A percentile compares a stretch with the other conserved stretches of the same genome.
These are phyloP conservation scores for Cutaneotrichosporon cyanovorans DNA, from an alignment of 1,284 basidiomycete genomes.

Conservation along the genomic window DNA sequence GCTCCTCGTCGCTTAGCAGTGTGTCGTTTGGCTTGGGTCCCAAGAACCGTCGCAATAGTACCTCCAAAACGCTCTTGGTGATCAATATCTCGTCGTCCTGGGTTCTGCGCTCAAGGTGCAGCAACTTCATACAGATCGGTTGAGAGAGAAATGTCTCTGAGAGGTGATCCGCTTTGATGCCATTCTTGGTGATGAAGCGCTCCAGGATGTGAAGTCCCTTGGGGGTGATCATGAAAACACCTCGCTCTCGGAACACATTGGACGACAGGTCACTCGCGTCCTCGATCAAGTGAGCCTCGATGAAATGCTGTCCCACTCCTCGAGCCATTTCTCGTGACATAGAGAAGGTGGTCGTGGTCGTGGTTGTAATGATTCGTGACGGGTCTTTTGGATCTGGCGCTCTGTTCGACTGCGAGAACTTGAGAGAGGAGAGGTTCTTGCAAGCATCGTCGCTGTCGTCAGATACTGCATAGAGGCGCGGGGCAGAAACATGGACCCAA, in stretches of 20 bases:
- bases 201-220: slow-evolving; percentile 98
- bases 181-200: slow-evolving; percentile 98
- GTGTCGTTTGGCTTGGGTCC: slow-evolving; percentile 58
- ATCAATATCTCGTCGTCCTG: slow-evolving; percentile 97
- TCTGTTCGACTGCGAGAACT: slow-evolving; percentile 98
- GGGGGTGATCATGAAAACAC: slow-evolving; percentile 89
- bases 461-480: neutral
- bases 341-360: slow-evolving; percentile 97
- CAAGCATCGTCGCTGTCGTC: slow-evolving; percentile 79
- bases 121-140: slow-evolving; percentile 94
- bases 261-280: slow-evolving; percentile 85
- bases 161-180: slow-evolving; percentile 84
- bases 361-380: slow-evolving; percentile 93
- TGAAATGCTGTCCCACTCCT: slow-evolving; percentile 98
- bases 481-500: slow-evolving; percentile 22
- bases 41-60: slow-evolving; percentile 89
- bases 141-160: slow-evolving; percentile 83
- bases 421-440: slow-evolving; percentile 85
- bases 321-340: slow-evolving; percentile 99
- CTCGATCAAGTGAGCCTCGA: slow-evolving; percentile 96
- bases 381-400: slow-evolving; percentile 96
- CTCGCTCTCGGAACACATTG: slow-evolving; percentile 91
- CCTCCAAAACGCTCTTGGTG: slow-evolving; percentile 84
- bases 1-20: slow-evolving; percentile 36
- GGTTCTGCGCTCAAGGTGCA: slow-evolving; percentile 87